Conservation (phyloP, 1,284 basidiomycete species). For the Cryptococcus sp. region DNA sequence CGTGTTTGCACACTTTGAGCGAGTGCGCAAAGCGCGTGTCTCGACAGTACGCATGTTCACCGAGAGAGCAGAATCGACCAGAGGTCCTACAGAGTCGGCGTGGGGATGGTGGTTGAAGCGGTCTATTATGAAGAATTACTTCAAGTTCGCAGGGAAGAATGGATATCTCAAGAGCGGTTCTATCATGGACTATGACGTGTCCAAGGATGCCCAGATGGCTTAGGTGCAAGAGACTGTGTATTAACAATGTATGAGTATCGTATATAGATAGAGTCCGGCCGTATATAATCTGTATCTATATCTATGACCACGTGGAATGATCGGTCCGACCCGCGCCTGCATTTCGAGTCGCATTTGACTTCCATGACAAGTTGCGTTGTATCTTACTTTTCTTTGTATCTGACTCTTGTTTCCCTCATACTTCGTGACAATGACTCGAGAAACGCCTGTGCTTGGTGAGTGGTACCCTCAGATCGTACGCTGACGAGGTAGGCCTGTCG, state of each 20-base stretch:
- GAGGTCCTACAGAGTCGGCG: neutral
- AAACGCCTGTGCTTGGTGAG: constrained; percentile 4
- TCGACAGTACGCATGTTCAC: neutral
- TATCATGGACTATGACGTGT: constrained; percentile 2
- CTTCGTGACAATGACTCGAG: neutral
- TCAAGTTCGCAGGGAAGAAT: neutral
- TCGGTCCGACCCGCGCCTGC: too few species aligned
- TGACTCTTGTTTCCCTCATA: too few species aligned
- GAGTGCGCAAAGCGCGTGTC: neutral
- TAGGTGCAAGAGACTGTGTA: too few species aligned
- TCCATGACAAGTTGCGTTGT: too few species aligned
- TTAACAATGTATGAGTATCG: too few species aligned
- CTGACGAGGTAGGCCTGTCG: constrained; percentile 8
- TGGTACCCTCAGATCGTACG: neutral
- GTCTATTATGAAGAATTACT: neutral
- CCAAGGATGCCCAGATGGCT: neutral
- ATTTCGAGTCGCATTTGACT: too few species aligned
- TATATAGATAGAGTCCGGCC: too few species aligned
- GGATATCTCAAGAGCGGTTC: constrained; percentile 1
- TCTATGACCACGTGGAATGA: too few species aligned
- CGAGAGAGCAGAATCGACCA: neutral
- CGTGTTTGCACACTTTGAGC: constrained; percentile 3
- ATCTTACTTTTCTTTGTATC: too few species aligned
- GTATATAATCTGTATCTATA: too few species aligned
- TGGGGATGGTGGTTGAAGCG: constrained; percentile 1